Percentiles rank a stretch among this genome's conserved stretches.
Evolutionary conservation across 257 asterid genomes (phyloP).

Genomic region (Fraxinus americana): DNA sequence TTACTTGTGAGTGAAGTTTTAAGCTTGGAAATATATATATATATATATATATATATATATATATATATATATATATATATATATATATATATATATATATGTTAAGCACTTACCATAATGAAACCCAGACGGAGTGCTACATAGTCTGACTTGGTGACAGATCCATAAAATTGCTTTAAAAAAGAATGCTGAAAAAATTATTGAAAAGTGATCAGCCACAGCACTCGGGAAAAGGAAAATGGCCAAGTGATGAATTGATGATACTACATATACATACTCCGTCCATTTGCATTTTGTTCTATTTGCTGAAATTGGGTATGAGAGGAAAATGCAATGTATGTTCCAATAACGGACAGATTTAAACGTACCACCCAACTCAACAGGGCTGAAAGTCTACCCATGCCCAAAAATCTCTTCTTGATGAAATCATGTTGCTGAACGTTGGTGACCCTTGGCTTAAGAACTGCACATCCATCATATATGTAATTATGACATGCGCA

Average conservation of each 20-base stretch:
- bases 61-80: too few relatives aligned
- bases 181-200: constrained; percentile 75
- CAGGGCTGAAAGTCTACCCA: constrained; percentile 55
- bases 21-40: too few relatives aligned
- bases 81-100: too few relatives aligned
- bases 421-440: constrained; percentile 91
- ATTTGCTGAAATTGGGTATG: neutral
- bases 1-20: neutral
- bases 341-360: constrained; percentile 3
- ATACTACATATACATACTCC: neutral
- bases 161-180: constrained; percentile 85
- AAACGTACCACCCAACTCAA: constrained; percentile 83
- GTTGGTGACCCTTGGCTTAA: constrained; percentile 60
- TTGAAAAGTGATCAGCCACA: constrained; percentile 11
- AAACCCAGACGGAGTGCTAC: constrained; percentile 85
- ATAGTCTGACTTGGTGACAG: constrained; percentile 91
- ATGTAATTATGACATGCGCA: constrained; percentile 15
- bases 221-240: neutral
- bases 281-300: neutral
- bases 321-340: neutral
- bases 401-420: constrained; percentile 72
- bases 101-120: constrained; percentile 56
- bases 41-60: too few relatives aligned
- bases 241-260: too few relatives aligned
- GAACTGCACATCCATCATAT: constrained; percentile 41